phyloP scores from a whole-genome alignment of 805 yeast genomes.

The Yarrowia sp. region DNA sequence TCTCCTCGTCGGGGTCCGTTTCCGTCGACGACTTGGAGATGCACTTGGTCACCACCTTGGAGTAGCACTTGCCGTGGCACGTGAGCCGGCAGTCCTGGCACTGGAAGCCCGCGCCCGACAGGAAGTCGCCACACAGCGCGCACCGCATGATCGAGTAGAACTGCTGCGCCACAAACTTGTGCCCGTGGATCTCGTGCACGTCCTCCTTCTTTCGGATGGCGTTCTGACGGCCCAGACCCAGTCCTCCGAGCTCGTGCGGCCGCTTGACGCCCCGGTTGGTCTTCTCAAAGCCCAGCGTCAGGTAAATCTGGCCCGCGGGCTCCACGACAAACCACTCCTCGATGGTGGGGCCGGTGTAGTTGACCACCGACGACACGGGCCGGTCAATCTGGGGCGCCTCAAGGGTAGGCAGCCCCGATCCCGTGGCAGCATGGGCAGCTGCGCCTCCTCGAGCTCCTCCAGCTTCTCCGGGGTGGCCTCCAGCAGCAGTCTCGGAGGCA shows the following conservation, averaged over 20 bases:
- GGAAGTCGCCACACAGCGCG: slow-evolving; percentile 95
- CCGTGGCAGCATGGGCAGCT: neutral
- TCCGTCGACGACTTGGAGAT: slow-evolving; percentile 75
- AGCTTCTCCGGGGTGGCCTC: neutral
- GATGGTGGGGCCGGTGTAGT: slow-evolving; percentile 47
- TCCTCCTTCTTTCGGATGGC: slow-evolving; percentile 90
- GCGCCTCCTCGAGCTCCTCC: neutral
- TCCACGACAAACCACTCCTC: slow-evolving; percentile 90
- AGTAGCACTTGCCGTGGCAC: slow-evolving; percentile 80
- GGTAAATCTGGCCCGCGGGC: slow-evolving; percentile 88
- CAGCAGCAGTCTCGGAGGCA: slow-evolving; percentile 12
- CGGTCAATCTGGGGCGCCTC: slow-evolving; percentile 25
- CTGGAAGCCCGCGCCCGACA: slow-evolving; percentile 79
- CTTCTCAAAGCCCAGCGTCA: slow-evolving; percentile 82
- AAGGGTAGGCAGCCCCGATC: slow-evolving; percentile 1
- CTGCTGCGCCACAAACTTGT: slow-evolving; percentile 93
- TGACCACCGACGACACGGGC: neutral
- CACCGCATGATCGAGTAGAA: slow-evolving; percentile 97
- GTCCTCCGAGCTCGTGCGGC: slow-evolving; percentile 55
- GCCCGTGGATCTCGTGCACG: slow-evolving; percentile 94
- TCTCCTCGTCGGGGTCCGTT: slow-evolving; percentile 71
- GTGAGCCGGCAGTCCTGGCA: slow-evolving; percentile 81
- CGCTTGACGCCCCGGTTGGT: slow-evolving; percentile 58
- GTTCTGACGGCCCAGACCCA: slow-evolving; percentile 90
- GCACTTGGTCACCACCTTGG: slow-evolving; percentile 80